These are phyloP conservation scores for Thielaviopsis euricoi DNA, from an alignment of 2,329 filamentous ascomycete species.

Conservation along the genomic window DNA sequence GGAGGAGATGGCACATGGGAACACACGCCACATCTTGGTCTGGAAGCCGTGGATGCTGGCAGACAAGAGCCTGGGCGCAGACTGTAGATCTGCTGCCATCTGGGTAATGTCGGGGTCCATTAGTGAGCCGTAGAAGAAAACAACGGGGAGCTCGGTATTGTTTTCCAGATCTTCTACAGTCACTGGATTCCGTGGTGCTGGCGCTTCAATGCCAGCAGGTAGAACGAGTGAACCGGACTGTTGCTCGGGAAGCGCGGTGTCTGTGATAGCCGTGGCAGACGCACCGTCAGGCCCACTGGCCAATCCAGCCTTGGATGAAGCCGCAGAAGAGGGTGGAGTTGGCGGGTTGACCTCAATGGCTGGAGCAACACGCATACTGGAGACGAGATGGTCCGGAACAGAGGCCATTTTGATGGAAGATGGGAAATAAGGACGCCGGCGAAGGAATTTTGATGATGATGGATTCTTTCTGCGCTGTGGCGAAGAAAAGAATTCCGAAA, in stretches of 20 bases:
- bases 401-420: neutral
- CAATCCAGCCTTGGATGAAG: neutral
- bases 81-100: constrained; percentile 1
- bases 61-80: neutral
- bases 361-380: neutral
- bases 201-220: neutral
- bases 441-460: neutral
- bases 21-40: constrained; percentile 9
- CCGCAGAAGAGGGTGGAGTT: neutral
- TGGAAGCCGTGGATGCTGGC: constrained; percentile 3
- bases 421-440: neutral
- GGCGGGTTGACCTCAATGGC: neutral
- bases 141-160: neutral
- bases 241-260: too few relatives aligned
- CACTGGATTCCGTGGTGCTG: neutral
- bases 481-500: neutral
- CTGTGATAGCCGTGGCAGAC: too few relatives aligned
- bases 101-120: constrained; percentile 9
- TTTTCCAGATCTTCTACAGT: neutral
- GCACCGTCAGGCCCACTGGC: too few relatives aligned
- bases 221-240: neutral
- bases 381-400: neutral
- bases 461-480: neutral
- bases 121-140: constrained; percentile 8
- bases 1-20: constrained; percentile 1